A percentile compares a stretch with the other conserved stretches of the same genome.
Evolutionary conservation across 257 asterid genomes (phyloP).

Genomic region (Solanum piurae): DNA sequence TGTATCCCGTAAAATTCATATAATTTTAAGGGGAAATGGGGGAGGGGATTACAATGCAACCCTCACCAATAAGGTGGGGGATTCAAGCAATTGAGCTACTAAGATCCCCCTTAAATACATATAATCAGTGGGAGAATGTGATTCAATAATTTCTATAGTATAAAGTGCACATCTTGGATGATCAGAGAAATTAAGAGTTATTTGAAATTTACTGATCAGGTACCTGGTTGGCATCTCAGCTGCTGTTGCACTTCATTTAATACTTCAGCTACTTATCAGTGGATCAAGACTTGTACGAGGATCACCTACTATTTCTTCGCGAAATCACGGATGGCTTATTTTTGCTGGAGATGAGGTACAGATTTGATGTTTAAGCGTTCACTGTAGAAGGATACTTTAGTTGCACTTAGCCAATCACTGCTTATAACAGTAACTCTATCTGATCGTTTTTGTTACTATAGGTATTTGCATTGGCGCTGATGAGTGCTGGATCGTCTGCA

Average conservation of each 20-base stretch:
- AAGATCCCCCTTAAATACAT: no score
- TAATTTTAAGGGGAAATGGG: no score
- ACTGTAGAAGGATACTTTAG: not conserved
- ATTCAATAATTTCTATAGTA: not conserved
- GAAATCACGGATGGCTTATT: constrained; percentile 64
- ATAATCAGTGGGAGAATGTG: not conserved
- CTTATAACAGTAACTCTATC: not conserved
- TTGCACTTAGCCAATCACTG: not conserved
- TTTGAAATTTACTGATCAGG: constrained; percentile 22
- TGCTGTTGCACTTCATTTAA: constrained; percentile 58
- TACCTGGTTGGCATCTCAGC: constrained; percentile 75
- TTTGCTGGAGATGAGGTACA: constrained; percentile 82
- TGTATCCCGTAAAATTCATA: not conserved
- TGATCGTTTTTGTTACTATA: not conserved
- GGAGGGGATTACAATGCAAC: not conserved
- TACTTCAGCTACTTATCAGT: constrained; percentile 54
- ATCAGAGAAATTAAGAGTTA: not conserved
- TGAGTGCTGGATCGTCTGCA: constrained; percentile 93
- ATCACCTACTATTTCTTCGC: constrained; percentile 36
- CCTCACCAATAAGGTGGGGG: no score
- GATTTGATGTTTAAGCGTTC: not conserved
- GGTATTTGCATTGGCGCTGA: constrained; percentile 66
- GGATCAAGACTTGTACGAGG: constrained; percentile 30
- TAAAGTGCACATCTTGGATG: not conserved
- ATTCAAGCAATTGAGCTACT: no score